These are phyloP conservation scores for Ophiostoma pallidulum DNA, from an alignment of 2,329 filamentous ascomycete genomes.

Conservation along the genomic window DNA sequence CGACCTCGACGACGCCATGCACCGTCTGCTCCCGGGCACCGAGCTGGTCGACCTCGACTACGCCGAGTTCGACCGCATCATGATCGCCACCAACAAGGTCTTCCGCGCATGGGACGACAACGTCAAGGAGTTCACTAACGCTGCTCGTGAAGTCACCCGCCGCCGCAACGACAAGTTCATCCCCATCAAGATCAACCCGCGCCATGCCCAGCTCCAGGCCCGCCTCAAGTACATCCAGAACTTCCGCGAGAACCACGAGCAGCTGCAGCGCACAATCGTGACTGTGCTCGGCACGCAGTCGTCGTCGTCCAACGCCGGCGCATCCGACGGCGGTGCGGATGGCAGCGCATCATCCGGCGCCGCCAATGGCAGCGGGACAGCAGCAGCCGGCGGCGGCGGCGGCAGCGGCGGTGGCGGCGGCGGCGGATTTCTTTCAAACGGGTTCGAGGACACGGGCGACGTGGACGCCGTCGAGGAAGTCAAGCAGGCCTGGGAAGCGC, in stretches of 20 bases:
- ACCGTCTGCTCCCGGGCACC: slow-evolving; percentile 74
- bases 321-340: slow-evolving; percentile 33
- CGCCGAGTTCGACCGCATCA: slow-evolving; percentile 76
- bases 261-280: slow-evolving; percentile 90
- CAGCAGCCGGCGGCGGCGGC: slow-evolving; percentile 27
- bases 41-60: slow-evolving; percentile 89
- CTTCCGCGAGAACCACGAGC: slow-evolving; percentile 95
- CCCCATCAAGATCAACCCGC: slow-evolving; percentile 87
- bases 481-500: slow-evolving; percentile 81
- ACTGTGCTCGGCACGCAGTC: slow-evolving; percentile 82
- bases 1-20: slow-evolving; percentile 79
- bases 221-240: slow-evolving; percentile 87
- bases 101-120: slow-evolving; percentile 94
- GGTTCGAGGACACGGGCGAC: slow-evolving; percentile 86
- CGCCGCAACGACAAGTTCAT: slow-evolving; percentile 97
- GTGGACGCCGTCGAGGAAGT: slow-evolving; percentile 97
- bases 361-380: slow-evolving; percentile 2
- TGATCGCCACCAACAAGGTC: slow-evolving; percentile 74
- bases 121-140: slow-evolving; percentile 94
- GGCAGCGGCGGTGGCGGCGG: slow-evolving; percentile 33
- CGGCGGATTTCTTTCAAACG: no score
- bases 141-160: slow-evolving; percentile 88
- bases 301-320: slow-evolving; percentile 35
- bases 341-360: slow-evolving; percentile 50
- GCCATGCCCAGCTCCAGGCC: slow-evolving; percentile 81